Percentiles rank a stretch among this genome's conserved stretches.
phyloP scores from a whole-genome alignment of 2,329 filamentous ascomycete genomes.

The Lasiodiplodia gonubiensis region DNA sequence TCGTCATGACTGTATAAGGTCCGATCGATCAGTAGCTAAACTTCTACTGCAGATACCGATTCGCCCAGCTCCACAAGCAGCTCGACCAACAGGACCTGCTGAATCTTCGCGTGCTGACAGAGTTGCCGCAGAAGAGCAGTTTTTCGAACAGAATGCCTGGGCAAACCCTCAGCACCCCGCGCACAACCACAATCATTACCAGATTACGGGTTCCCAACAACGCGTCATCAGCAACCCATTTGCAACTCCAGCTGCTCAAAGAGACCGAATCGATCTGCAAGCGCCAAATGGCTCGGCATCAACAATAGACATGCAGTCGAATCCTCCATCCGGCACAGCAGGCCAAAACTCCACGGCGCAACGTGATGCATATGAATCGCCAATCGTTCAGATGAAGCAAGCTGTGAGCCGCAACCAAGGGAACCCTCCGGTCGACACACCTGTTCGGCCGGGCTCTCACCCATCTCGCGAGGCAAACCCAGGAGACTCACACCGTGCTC shows the following conservation, averaged over 20 bases:
- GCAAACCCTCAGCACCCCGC: slow-evolving; percentile 74
- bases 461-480: slow-evolving; percentile 2
- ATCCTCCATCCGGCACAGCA: slow-evolving; percentile 45
- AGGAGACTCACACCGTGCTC: background rate
- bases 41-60: background rate
- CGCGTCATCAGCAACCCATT: slow-evolving; percentile 20
- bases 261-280: slow-evolving; percentile 42
- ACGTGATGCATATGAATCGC: slow-evolving; percentile 43
- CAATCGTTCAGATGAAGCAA: slow-evolving; percentile 46
- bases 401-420: slow-evolving; percentile 5
- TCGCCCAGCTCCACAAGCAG: background rate
- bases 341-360: slow-evolving; percentile 30
- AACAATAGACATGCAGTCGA: slow-evolving; percentile 47
- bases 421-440: slow-evolving; percentile 3
- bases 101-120: slow-evolving; percentile 52
- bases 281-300: slow-evolving; percentile 47
- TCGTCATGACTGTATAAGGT: background rate
- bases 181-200: slow-evolving; percentile 45
- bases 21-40: slow-evolving; percentile 18
- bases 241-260: slow-evolving; percentile 43
- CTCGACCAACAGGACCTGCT: slow-evolving; percentile 33
- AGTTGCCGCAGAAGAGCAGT: slow-evolving; percentile 78
- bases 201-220: slow-evolving; percentile 32
- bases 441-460: slow-evolving; percentile 1
- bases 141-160: slow-evolving; percentile 89